Evolutionary conservation across 164 flowering plant genomes (phyloP).

Genomic region (Stephania yunnanensis): DNA sequence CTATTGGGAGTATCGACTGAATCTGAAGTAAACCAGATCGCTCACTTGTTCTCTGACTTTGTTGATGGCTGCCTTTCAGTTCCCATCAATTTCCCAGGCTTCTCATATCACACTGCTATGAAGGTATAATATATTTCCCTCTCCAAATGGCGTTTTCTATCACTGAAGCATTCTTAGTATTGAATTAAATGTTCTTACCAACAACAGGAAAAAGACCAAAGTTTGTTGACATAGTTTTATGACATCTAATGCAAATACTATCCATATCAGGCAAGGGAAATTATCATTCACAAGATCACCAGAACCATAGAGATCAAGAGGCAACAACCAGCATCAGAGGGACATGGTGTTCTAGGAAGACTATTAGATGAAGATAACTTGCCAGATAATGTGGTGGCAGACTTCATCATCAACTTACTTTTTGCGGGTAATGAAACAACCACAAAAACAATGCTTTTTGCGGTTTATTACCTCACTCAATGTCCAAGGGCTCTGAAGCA

Average conservation of each 20-base stretch:
- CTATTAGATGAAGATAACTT: conserved; percentile 61
- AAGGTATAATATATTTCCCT: conserved; percentile 32
- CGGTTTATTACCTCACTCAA: conserved; percentile 68
- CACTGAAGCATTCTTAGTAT: not conserved
- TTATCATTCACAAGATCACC: conserved; percentile 62
- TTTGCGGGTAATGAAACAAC: conserved; percentile 94
- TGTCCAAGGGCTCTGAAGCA: conserved; percentile 61
- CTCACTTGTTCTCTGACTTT: conserved; percentile 67
- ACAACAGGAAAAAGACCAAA: no score
- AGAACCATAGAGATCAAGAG: conserved; percentile 36
- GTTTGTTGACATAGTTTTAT: not conserved
- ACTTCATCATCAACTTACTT: conserved; percentile 79
- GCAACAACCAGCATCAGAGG: conserved; percentile 13
- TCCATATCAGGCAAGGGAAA: conserved; percentile 58
- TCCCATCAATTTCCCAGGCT: conserved; percentile 74
- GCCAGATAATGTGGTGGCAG: conserved; percentile 59
- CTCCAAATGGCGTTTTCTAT: not conserved
- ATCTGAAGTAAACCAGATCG: conserved; percentile 59
- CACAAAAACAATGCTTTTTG: conserved; percentile 83
- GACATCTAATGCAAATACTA: not conserved
- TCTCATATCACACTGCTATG: conserved; percentile 75
- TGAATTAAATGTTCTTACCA: not conserved
- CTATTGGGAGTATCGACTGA: conserved; percentile 66
- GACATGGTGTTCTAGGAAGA: conserved; percentile 65
- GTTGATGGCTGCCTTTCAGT: conserved; percentile 84